Evolutionary conservation across 1,139 yeast species (phyloP), one percentile per base, ranked within the genome.

Genomic region (Yamadazyma diospyri): DNA sequence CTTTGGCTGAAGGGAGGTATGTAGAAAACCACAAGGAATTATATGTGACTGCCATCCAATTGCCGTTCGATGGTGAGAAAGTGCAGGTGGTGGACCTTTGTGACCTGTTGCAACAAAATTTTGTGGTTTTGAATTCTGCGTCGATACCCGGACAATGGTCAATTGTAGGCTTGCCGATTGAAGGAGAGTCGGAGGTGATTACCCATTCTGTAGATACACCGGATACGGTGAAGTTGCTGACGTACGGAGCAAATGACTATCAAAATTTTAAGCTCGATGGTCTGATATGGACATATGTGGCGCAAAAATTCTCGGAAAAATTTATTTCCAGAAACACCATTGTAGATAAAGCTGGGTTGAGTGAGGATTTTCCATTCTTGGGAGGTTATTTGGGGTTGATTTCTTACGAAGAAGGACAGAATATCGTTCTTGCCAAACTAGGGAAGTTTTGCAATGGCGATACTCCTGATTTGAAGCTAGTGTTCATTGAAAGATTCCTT

Each of bases 341-440:
- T 12, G 35, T 45, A 7, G 27, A 35, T n/a, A 42, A 42, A 17
- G 33, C 48, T 4, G 29, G 33, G 2, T 27, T 38, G 6, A 30
- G 41, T 12, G 48, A 43, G 26, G 29, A 28, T 5, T 60, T 83
- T 26, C 95, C 95, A 1, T 94, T 94, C 51, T 64, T 79, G 38
- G 98, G 98, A 15, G 99, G 99, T 0, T 69, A 83, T 22, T 63
- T 88, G 40, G 99, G 99, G 1, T 65, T 84, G 29, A 57, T 92
- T 9, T 82, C 95, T 0, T 92, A 92, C 52, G 99, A 92, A 53
- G 88, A 83, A 58, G 89, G 92, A 1, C 72, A 71, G 23, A 67
- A 67, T 43, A 47, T 78, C 12, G 37, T 55, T 1, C 26, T 59
- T 20, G 56, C 58, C 30, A 64, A 55, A 19, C 46, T 68, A 33